These are phyloP conservation scores for Paramecium tetraurelia DNA, from an alignment of 73 alveolate species.

Conservation along the genomic window DNA sequence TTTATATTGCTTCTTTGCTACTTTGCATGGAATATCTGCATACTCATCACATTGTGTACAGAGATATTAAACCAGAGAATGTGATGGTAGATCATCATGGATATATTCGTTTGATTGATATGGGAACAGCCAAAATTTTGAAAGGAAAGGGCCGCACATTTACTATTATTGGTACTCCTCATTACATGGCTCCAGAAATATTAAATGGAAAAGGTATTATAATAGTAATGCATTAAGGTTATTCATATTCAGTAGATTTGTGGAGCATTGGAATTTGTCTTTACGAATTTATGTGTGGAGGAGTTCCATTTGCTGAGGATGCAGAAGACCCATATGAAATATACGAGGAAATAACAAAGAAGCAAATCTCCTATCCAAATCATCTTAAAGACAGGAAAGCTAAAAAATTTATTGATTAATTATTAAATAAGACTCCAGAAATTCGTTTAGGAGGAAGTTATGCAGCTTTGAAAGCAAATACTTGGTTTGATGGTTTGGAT, in stretches of 20 bases:
- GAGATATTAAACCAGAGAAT: slow-evolving; percentile 80
- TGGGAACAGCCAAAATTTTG: slow-evolving; percentile 73
- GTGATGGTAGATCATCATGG: slow-evolving; percentile 76
- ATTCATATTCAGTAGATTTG: slow-evolving; percentile 71
- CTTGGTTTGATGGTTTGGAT: slow-evolving; percentile 59
- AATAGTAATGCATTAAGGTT: background rate
- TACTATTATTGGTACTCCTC: slow-evolving; percentile 77
- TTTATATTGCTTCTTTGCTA: slow-evolving; percentile 69
- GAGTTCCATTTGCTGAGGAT: slow-evolving; percentile 71
- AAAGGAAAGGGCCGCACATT: slow-evolving; percentile 70
- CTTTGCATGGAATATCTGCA: slow-evolving; percentile 75
- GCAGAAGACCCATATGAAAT: slow-evolving; percentile 73
- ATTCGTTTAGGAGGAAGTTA: slow-evolving; percentile 51
- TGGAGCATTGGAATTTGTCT: slow-evolving; percentile 78
- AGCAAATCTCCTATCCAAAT: slow-evolving; percentile 60
- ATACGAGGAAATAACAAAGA: slow-evolving; percentile 61
- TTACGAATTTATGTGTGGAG: slow-evolving; percentile 73
- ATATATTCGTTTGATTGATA: slow-evolving; percentile 69
- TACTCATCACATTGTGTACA: slow-evolving; percentile 65
- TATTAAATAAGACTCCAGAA: slow-evolving; percentile 75
- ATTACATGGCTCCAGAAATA: slow-evolving; percentile 77
- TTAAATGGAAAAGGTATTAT: slow-evolving; percentile 68
- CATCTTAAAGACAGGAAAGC: slow-evolving; percentile 66
- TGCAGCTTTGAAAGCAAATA: slow-evolving; percentile 59
- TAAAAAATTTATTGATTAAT: slow-evolving; percentile 64